phyloP scores from a whole-genome alignment of 805 yeast genomes.

The Sungouiozyma intestinalis region DNA sequence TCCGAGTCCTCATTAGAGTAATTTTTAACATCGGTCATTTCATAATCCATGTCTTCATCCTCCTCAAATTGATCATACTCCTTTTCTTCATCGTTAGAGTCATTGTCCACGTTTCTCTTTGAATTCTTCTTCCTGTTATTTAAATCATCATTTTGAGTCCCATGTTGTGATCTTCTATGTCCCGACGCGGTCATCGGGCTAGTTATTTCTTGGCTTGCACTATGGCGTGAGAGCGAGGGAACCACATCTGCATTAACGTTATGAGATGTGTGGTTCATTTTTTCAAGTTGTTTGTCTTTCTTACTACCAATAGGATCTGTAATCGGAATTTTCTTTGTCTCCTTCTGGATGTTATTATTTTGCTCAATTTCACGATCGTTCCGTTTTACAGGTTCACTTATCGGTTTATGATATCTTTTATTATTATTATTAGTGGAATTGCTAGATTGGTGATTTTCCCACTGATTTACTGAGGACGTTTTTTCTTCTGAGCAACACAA shows the following conservation, averaged over 20 bases:
- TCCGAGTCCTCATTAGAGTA: conserved; percentile 1
- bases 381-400: not conserved
- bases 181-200: not conserved
- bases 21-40: conserved; percentile 5
- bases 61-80: conserved; percentile 2
- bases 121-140: not conserved
- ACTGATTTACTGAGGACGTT: conserved; percentile 4
- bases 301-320: not conserved
- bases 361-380: not conserved
- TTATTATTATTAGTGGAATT: conserved; percentile 2
- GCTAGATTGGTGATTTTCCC: conserved; percentile 3
- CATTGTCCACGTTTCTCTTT: not conserved
- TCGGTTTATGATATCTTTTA: not conserved
- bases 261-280: not conserved
- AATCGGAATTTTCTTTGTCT: not conserved
- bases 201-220: not conserved
- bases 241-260: not conserved
- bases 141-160: not conserved
- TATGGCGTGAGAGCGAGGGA: not conserved
- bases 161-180: not conserved
- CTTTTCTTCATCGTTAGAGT: conserved; percentile 3
- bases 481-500: conserved; percentile 27
- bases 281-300: not conserved
- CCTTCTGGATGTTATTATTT: not conserved
- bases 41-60: conserved; percentile 11